A percentile compares a stretch with the other conserved stretches of the same genome.
These are phyloP conservation scores for Luvunga scandens DNA, from an alignment of 345 rosid species.

Conservation along the genomic window DNA sequence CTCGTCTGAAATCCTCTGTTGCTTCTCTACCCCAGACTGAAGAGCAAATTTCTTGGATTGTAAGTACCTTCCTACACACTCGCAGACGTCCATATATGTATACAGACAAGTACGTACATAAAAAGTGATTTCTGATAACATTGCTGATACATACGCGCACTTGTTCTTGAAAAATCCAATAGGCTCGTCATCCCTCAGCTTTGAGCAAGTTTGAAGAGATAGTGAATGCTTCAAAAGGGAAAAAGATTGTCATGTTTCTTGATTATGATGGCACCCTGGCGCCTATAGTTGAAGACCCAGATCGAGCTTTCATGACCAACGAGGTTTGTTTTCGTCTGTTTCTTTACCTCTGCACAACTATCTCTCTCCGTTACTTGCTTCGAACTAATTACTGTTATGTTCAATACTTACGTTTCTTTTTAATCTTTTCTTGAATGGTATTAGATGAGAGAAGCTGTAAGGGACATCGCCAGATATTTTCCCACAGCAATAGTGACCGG, in stretches of 20 bases:
- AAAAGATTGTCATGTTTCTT: conserved; percentile 86
- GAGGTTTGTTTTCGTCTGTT: conserved; percentile 46
- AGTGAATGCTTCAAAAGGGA: conserved; percentile 54
- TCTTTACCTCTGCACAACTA: neutral
- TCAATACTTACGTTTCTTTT: neutral
- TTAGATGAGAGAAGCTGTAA: conserved; percentile 81
- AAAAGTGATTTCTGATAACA: neutral
- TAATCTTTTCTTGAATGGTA: neutral
- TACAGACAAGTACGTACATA: neutral
- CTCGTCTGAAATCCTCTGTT: conserved; percentile 51
- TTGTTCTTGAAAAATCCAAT: neutral
- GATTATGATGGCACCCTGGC: conserved; percentile 98
- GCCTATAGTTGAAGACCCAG: conserved; percentile 96
- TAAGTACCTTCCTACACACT: conserved; percentile 27
- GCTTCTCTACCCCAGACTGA: conserved; percentile 34
- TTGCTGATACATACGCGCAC: neutral
- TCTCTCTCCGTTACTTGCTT: neutral
- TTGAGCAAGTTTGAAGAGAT: conserved; percentile 71
- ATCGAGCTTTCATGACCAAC: conserved; percentile 78
- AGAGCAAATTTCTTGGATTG: conserved; percentile 55
- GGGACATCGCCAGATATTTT: conserved; percentile 59
- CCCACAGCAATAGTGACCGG: conserved; percentile 98
- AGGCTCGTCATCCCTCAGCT: conserved; percentile 88
- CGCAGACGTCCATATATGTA: neutral
- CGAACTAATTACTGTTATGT: neutral